A percentile compares a stretch with the other conserved stretches of the same genome.
phyloP scores from a whole-genome alignment of 345 rosid species.

The Linum lewisii region DNA sequence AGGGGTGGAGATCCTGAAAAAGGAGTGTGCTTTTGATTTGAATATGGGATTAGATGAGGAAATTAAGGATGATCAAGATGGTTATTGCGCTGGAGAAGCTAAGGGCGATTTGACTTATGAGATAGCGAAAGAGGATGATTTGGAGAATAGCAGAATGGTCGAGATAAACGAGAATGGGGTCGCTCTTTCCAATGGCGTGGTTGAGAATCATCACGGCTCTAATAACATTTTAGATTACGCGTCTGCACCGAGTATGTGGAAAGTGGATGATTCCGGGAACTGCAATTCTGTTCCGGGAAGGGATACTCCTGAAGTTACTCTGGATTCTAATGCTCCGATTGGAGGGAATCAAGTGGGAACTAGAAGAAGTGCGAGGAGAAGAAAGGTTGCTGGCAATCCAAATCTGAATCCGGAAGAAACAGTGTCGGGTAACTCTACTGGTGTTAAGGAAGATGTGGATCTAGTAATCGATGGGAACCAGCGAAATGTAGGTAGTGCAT shows the following conservation, averaged over 20 bases:
- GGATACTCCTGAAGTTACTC: slow-evolving; percentile 2
- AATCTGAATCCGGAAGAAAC: slow-evolving; percentile 8
- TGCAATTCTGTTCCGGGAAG: slow-evolving; percentile 11
- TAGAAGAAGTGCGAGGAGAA: slow-evolving; percentile 14
- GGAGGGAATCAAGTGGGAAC: slow-evolving; percentile 4
- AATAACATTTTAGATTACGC: slow-evolving; percentile 27
- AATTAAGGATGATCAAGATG: slow-evolving; percentile 25
- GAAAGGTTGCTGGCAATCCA: slow-evolving; percentile 6
- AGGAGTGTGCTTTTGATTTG: slow-evolving; percentile 59
- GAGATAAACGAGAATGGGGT: slow-evolving; percentile 18
- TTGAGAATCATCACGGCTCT: slow-evolving; percentile 35
- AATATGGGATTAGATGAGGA: slow-evolving; percentile 54
- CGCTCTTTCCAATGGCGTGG: slow-evolving; percentile 20
- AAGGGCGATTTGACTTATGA: slow-evolving; percentile 10
- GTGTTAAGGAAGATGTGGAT: slow-evolving; percentile 11
- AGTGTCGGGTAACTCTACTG: background rate
- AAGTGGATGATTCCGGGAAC: slow-evolving; percentile 20
- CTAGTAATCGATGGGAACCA: slow-evolving; percentile 14
- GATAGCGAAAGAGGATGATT: slow-evolving; percentile 20
- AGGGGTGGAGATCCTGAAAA: slow-evolving; percentile 25
- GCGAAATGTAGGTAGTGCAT: slow-evolving; percentile 24
- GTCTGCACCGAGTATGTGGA: slow-evolving; percentile 22
- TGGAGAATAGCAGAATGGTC: slow-evolving; percentile 1
- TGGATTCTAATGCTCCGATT: background rate
- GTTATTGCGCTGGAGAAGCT: slow-evolving; percentile 13